Evolutionary conservation across 1,284 basidiomycete genomes (phyloP), one percentile per base, ranked within the genome.

Genomic region (Cerrena zonata): DNA sequence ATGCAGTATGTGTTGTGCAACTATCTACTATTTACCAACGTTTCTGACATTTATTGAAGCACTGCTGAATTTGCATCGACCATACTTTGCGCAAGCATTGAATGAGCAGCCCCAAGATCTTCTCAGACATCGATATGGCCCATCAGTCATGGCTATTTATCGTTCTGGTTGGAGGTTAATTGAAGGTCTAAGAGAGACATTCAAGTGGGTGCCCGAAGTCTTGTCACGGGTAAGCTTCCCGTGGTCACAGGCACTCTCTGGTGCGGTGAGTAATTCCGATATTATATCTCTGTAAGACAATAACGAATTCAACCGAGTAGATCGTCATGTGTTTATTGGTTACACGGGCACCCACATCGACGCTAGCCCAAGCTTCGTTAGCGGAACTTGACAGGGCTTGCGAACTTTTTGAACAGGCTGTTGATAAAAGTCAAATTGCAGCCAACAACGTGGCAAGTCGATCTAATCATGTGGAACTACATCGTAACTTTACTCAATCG

Each of bases 311-410:
- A 25, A 25, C 7, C 26, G 10, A 23, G 23, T 56, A 88, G 85
- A 79, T 87, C 51, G 78, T 84, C 2, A 79, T 87, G 78, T 83
- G 82, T 52, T 70, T 86, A 48, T 65, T 87, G 4, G 77, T 79
- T 1, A 79, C 77, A 3, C 73, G 75, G 13, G 76, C 81, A 1
- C 81, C 84, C 0, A 71, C 63, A 12, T 82, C 79, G 2, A 77
- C 74, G 34, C 68, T 87, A 56, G 72, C 80, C 1, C 61, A 67
- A 3, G 70, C 79, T 1, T 77, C 84, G 5, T 53, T 85, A 37
- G 70, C 74, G n/a, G 80, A 85, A 57, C 66, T 87, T 13, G 77
- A 81, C 54, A 61, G 65, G 15, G 63, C 81, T 4, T 67, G 73
- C 22, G 66, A 69, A 1, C 53, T 84, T 2, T 81, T 86, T 50